Evolutionary conservation across 2,329 filamentous ascomycete species (phyloP), one percentile per base, ranked within the genome.

Genomic region (Alternaria arbusti): DNA sequence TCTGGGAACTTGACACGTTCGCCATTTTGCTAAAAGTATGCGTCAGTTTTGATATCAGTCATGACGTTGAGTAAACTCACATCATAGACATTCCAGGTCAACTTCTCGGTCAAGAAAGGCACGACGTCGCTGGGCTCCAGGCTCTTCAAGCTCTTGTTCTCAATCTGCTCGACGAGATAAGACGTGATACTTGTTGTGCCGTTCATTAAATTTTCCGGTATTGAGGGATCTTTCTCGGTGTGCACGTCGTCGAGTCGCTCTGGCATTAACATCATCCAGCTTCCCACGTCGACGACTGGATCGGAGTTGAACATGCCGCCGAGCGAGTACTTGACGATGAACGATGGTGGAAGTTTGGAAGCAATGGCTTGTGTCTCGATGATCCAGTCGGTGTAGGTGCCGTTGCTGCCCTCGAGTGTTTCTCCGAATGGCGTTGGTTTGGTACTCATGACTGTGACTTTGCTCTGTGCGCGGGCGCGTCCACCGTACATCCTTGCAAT

Each of bases 1-100:
- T 66, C 52, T 1, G 45, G 47, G 2, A 63, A 52, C 6, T 67
- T 55, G 6, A 77, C 50, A 5, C 30, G 57, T 6, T 36, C n/a
- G 3, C 57, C 57, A 20, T 28, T 20, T 20, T 36, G 25, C 49
- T 45, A 12, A 5, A 40, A 11, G 15, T 2, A 5, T 5, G 25
- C 13, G 28, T 57, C 6, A 47, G 36, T 15, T 6, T 6, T 20
- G 20, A 15, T 11, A 17, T 40, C n/a, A 40, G 36, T 2, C 7
- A 4, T 49, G 12, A 45, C 2, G 6, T 9, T 5, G 10, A 1
- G 9, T 26, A 20, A 25, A 66, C 70, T 40, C 65, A 77, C 75
- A 47, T 68, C 62, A 11, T 66, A 68, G 0, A 78, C 67, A 25
- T 70, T 70, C 78, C 77, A 79, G 6, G 60, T 70, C 60, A 79